phyloP scores from a whole-genome alignment of 768 basidiomycete genomes.

The Pilatotrama ljubarskyi region DNA sequence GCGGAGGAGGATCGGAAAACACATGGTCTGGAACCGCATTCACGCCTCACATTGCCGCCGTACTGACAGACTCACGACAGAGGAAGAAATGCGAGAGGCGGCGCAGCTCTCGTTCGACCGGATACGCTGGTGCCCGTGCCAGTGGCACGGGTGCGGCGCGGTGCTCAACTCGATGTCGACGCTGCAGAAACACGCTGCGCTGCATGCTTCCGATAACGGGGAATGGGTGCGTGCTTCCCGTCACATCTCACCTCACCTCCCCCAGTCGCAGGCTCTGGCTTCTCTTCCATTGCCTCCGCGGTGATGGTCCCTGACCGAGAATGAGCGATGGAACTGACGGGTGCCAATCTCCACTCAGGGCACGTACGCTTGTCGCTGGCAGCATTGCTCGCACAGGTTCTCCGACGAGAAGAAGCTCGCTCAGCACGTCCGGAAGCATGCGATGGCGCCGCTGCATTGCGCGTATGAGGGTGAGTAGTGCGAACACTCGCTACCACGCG shows the following conservation, averaged over 20 bases:
- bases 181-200: slow-evolving; percentile 50
- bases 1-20: slow-evolving; percentile 2
- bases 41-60: not conserved
- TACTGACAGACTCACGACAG: slow-evolving; percentile 25
- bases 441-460: slow-evolving; percentile 43
- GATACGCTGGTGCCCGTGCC: slow-evolving; percentile 49
- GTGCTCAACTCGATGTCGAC: slow-evolving; percentile 54
- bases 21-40: slow-evolving; percentile 4
- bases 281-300: not conserved
- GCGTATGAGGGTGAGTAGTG: slow-evolving; percentile 49
- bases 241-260: not conserved
- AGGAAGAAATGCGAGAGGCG: slow-evolving; percentile 44
- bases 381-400: slow-evolving; percentile 50
- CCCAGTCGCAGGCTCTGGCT: not conserved
- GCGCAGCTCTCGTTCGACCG: slow-evolving; percentile 50
- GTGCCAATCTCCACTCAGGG: slow-evolving; percentile 32
- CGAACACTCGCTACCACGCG: no score
- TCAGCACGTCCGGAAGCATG: slow-evolving; percentile 58
- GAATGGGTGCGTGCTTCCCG: slow-evolving; percentile 28
- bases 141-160: slow-evolving; percentile 59
- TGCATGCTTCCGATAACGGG: slow-evolving; percentile 36
- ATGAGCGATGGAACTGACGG: slow-evolving; percentile 8
- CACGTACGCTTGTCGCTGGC: slow-evolving; percentile 56
- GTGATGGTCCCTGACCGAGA: slow-evolving; percentile 11
- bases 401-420: slow-evolving; percentile 36